Conservation (phyloP, 1,139 yeast genomes). For the Geotrichum europaeum region DNA sequence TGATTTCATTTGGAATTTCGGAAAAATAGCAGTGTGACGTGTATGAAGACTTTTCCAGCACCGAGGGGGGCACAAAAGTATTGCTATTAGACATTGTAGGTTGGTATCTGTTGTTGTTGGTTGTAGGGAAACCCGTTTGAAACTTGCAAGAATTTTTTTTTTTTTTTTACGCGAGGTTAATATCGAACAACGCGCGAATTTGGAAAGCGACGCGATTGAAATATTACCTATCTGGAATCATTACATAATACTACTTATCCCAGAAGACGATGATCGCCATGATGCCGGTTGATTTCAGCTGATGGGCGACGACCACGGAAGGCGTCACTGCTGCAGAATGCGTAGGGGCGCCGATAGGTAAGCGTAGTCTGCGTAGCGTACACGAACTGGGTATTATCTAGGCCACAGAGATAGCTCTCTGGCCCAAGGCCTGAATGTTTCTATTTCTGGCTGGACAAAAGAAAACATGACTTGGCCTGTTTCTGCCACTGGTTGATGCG, state of each 20-base stretch:
- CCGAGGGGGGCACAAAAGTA: slow-evolving; percentile 30
- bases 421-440: no score
- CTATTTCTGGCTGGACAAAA: no score
- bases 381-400: neutral
- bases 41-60: slow-evolving; percentile 17
- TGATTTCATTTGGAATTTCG: slow-evolving; percentile 31
- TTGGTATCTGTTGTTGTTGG: neutral
- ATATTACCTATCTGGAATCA: neutral
- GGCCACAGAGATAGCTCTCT: neutral
- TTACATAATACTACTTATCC: neutral
- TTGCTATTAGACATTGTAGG: neutral
- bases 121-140: neutral
- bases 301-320: neutral
- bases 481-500: no score
- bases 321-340: neutral
- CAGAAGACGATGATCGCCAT: neutral
- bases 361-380: neutral
- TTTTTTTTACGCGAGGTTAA: neutral
- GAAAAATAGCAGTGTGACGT: slow-evolving; percentile 36
- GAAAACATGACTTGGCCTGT: no score
- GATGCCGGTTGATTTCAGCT: neutral
- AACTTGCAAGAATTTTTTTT: neutral
- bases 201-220: neutral
- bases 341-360: neutral
- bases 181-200: neutral